Evolutionary conservation across 208 protist genomes (phyloP), one percentile per base, ranked within the genome.

Genomic region (Porcisia hertigi): DNA sequence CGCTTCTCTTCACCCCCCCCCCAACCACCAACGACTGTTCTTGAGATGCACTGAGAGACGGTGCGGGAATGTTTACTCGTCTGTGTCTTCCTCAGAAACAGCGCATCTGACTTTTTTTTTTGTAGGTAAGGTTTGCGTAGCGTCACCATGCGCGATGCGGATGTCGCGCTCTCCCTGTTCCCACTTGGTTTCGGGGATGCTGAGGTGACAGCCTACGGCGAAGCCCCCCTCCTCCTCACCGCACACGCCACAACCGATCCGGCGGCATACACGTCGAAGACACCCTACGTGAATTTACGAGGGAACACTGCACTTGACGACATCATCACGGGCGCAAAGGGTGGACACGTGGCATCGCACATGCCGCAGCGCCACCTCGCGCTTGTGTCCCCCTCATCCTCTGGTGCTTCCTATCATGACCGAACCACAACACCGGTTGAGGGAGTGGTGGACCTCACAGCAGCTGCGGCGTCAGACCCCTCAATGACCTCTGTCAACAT

Each of bases 121-220:
- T 18, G 34, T 12, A 41, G 34, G 36, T 16, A 43, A 30, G 30
- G 30, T 30, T 30, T 30, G 30, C 9, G 4, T 52, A 36, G 8
- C 25, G 41, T 14, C 41, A 45, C 34, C 39, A 75, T 74, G 64
- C 23, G 18, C 1, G 52, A 58, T 5, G 55, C 39, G 53, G 71
- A 57, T 30, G 23, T 74, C 64, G 20, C 65, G 39, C 72, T 71
- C 25, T 82, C 45, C 67, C 55, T 85, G 20, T 83, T 83, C n/a
- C 71, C 77, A n/a, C 53, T 71, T 58, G 66, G 59, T 3, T 8
- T 78, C 43, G 78, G 71, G 9, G 77, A 82, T 30, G 52, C 74
- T 1, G 73, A 78, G 54, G 69, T 75, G 23, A 4, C 8, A 0
- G 53, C 43, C 3, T 57, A 54, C 25, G 75, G 34, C 18, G 80